Evolutionary conservation across 345 rosid genomes (phyloP).

Genomic region (Psidium guajava): DNA sequence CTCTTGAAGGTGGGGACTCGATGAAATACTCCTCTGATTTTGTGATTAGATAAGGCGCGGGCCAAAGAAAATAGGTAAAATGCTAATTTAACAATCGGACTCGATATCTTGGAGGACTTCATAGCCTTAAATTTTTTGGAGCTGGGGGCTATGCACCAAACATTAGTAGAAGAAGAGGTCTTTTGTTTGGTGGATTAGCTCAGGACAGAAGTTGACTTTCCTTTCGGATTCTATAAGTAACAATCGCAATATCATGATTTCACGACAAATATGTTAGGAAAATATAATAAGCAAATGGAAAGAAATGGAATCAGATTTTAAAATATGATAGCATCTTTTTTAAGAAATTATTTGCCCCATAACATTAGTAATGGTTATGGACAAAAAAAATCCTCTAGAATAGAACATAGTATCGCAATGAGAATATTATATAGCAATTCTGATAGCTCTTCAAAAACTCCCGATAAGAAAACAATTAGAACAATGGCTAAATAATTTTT

Average conservation of each 20-base stretch:
- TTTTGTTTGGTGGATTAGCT: neutral
- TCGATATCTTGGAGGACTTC: neutral
- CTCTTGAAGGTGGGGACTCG: neutral
- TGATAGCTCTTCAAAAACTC: no score
- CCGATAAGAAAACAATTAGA: no score
- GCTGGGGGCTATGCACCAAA: neutral
- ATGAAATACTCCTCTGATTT: neutral
- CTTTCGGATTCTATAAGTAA: neutral
- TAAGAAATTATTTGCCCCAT: no score
- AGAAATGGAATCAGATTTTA: no score
- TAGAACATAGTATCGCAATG: no score
- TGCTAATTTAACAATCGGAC: neutral
- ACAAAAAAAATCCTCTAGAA: no score
- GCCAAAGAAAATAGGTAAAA: neutral
- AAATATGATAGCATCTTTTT: no score
- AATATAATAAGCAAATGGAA: no score
- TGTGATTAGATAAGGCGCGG: neutral
- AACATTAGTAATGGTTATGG: no score
- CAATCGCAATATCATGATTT: neutral
- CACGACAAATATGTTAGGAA: neutral
- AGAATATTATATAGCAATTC: no score
- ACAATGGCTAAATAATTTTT: no score
- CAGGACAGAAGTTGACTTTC: neutral
- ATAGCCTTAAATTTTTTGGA: neutral
- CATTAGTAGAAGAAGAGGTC: neutral